phyloP scores from a whole-genome alignment of 2,329 filamentous ascomycete species.

The Ophiostoma piceae region DNA sequence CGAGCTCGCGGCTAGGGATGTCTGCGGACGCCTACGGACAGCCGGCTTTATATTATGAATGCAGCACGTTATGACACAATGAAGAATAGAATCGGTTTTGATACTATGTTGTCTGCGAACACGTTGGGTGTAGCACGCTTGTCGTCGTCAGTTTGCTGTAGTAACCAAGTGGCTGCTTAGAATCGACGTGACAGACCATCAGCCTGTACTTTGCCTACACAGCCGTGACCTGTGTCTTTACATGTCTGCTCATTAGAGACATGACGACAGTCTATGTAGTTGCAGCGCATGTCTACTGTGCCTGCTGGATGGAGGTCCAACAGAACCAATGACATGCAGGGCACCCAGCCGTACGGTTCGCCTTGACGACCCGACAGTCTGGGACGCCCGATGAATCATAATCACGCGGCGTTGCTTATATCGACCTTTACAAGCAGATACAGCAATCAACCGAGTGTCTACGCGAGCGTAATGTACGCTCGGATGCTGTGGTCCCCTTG shows the following conservation, averaged over 20 bases:
- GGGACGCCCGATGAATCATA: background rate
- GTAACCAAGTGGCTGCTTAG: too few relatives aligned
- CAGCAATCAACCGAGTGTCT: background rate
- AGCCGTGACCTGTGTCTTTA: too few relatives aligned
- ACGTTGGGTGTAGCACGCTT: too few relatives aligned
- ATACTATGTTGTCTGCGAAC: too few relatives aligned
- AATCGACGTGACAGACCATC: too few relatives aligned
- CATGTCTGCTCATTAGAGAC: too few relatives aligned
- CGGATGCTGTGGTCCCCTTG: constrained; percentile 25
- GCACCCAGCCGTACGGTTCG: background rate
- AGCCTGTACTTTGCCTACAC: too few relatives aligned
- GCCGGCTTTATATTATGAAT: background rate
- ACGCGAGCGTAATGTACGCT: background rate
- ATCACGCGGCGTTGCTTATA: background rate
- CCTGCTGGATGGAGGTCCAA: background rate
- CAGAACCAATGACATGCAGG: background rate
- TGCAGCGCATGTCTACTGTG: background rate
- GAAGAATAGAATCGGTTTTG: background rate
- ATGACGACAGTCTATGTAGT: too few relatives aligned
- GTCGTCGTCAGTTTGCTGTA: too few relatives aligned
- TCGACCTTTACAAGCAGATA: background rate
- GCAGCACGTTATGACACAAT: background rate
- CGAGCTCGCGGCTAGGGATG: background rate
- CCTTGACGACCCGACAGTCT: background rate
- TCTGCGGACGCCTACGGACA: background rate